Base-by-base conservation (phyloP, 306 rosid species). In the Senna tora region DNA sequence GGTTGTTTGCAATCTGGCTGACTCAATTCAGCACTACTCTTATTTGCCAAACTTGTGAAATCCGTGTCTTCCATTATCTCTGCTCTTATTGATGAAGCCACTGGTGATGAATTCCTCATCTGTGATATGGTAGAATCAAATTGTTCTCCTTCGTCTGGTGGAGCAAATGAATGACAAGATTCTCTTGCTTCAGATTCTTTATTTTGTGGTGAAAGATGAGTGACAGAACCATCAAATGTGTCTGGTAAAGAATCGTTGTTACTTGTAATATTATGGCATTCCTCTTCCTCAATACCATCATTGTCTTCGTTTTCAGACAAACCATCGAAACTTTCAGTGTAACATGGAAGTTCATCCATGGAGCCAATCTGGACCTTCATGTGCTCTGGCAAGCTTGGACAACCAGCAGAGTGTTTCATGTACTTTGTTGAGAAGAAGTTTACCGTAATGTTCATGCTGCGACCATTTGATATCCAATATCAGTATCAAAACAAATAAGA, bases 331-430 rank as follows among this genome's bases (percentile, higher is more conserved):
- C 80, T 67, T 79, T 81, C 85, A 34, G 80, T 53, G 56, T 91
- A 93, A 82, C 97, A 88, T 1, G 96, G 97, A 76, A 91, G 96
- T 63, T 91, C 97, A 38, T 86, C 87, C 88, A 91, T 80, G 59
- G 87, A 73, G 70, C 86, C 75, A 43, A 85, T 75, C 71, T 84
- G 81, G 65, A 85, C 83, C 73, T 73, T 91, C 97, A 87, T 86
- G 69, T 88, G 90, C 64, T 51, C 75, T 0, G 97, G 99, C 79
- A 95, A 82, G 77, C 82, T 73, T 0, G 93, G 96, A 74, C 96
- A 89, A 75, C 92, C 89, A 15, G 91, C 90, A n/a, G 86, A 80
- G 71, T 91, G 92, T 15, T 82, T 82, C 63, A 66, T 87, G 80
- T 89, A 85, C 84, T 88, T 88, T 1, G 96, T 95, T 14, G 99